phyloP scores from a whole-genome alignment of 2,329 filamentous ascomycete species.

The Xylaria sp. region DNA sequence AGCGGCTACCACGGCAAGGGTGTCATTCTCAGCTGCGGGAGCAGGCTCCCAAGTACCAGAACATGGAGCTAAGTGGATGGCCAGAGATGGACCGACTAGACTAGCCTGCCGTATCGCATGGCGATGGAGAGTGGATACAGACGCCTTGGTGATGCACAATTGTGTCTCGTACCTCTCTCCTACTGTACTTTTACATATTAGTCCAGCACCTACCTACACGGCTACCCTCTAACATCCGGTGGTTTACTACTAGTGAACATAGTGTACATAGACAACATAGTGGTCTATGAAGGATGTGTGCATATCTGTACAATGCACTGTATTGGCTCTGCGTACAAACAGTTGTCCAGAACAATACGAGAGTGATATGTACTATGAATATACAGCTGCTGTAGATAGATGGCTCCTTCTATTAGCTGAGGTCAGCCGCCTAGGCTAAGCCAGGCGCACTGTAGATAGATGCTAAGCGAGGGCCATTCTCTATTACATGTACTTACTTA shows the following conservation, averaged over 20 bases:
- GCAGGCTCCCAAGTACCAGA: constrained; percentile 29
- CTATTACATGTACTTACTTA: not conserved
- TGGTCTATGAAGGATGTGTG: too few species aligned
- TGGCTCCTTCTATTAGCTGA: constrained; percentile 17
- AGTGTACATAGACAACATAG: too few species aligned
- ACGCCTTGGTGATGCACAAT: too few species aligned
- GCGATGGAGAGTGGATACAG: constrained; percentile 27
- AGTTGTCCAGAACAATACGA: constrained; percentile 3
- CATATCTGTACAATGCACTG: constrained; percentile 1
- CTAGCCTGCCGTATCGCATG: constrained; percentile 29
- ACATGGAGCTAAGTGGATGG: constrained; percentile 23
- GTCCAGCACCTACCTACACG: too few species aligned
- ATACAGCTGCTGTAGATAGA: too few species aligned
- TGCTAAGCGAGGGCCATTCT: constrained; percentile 19
- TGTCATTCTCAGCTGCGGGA: constrained; percentile 34
- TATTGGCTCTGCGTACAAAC: too few species aligned
- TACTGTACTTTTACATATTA: too few species aligned
- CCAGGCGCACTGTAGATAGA: constrained; percentile 20
- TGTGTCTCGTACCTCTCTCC: too few species aligned
- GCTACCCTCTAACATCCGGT: too few species aligned
- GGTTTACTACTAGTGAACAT: too few species aligned
- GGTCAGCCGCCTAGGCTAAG: constrained; percentile 19
- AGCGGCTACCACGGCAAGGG: constrained; percentile 40
- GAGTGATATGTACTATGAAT: too few species aligned
- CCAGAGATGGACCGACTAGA: constrained; percentile 26